A percentile compares a stretch with the other conserved stretches of the same genome.
Conservation (phyloP, 2,329 filamentous ascomycete genomes). For the Microsporum ferrugineum region DNA sequence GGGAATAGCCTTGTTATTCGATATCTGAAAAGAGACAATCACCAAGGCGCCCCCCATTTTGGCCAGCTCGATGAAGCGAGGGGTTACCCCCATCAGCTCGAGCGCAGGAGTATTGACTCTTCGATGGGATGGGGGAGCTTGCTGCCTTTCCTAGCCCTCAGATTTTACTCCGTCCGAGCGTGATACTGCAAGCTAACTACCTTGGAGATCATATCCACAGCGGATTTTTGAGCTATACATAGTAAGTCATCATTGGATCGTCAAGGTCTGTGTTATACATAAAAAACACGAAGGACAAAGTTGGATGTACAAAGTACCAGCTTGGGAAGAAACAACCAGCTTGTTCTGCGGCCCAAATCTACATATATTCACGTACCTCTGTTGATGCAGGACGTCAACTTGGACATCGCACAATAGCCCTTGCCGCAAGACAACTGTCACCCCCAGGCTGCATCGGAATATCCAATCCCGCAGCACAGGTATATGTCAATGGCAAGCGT, state of each 20-base stretch:
- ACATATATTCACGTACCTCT: background rate
- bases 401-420: background rate
- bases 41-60: background rate
- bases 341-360: background rate
- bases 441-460: background rate
- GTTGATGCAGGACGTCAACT: background rate
- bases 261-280: background rate
- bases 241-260: background rate
- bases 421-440: background rate
- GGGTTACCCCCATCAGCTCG: background rate
- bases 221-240: background rate
- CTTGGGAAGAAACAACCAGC: background rate
- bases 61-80: background rate
- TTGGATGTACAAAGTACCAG: background rate
- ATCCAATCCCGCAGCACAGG: background rate
- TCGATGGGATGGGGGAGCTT: background rate
- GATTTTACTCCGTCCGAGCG: background rate
- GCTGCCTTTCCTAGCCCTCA: background rate
- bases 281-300: background rate
- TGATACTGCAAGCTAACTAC: background rate
- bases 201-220: background rate
- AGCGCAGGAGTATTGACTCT: background rate
- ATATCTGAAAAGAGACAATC: background rate
- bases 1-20: background rate
- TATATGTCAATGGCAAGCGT: background rate